A percentile compares a stretch with the other conserved stretches of the same genome.
phyloP scores from a whole-genome alignment of 805 yeast species.

The Teunomyces lycoperdinae region DNA sequence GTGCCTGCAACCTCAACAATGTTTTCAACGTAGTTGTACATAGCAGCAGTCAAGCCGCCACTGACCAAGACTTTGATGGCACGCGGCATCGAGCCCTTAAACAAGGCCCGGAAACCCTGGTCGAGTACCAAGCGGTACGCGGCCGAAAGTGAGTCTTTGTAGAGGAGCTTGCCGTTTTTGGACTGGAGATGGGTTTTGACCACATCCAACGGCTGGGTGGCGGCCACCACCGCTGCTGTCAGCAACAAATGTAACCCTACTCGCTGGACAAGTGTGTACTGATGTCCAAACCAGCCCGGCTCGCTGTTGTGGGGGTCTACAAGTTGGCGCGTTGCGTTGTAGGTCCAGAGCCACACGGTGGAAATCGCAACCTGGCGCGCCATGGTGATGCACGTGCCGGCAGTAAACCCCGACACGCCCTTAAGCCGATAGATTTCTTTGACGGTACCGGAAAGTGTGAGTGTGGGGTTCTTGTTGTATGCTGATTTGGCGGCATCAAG shows the following conservation, averaged over 20 bases:
- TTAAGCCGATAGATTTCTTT: slow-evolving; percentile 68
- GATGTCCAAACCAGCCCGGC: slow-evolving; percentile 44
- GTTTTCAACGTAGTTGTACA: slow-evolving; percentile 57
- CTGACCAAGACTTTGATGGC: slow-evolving; percentile 66
- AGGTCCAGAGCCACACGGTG: slow-evolving; percentile 80
- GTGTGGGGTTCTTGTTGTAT: slow-evolving; percentile 54
- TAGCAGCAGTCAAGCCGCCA: slow-evolving; percentile 65
- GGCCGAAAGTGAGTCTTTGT: slow-evolving; percentile 58
- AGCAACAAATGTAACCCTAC: slow-evolving; percentile 58
- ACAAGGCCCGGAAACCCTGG: slow-evolving; percentile 33
- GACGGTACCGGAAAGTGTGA: slow-evolving; percentile 49
- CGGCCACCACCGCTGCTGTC: slow-evolving; percentile 67
- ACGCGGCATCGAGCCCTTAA: slow-evolving; percentile 51
- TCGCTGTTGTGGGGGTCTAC: slow-evolving; percentile 50
- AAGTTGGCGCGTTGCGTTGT: slow-evolving; percentile 71
- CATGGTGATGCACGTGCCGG: slow-evolving; percentile 82
- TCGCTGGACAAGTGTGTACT: slow-evolving; percentile 36
- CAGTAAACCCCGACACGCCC: slow-evolving; percentile 75
- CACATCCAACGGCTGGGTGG: slow-evolving; percentile 86
- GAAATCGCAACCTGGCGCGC: slow-evolving; percentile 77
- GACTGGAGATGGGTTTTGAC: slow-evolving; percentile 85
- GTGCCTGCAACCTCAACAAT: slow-evolving; percentile 36
- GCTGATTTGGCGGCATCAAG: slow-evolving; percentile 20
- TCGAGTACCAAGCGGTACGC: slow-evolving; percentile 31
- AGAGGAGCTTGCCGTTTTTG: slow-evolving; percentile 56